Base-by-base conservation (phyloP, 768 basidiomycete species). In the Lyophyllum semitale region DNA sequence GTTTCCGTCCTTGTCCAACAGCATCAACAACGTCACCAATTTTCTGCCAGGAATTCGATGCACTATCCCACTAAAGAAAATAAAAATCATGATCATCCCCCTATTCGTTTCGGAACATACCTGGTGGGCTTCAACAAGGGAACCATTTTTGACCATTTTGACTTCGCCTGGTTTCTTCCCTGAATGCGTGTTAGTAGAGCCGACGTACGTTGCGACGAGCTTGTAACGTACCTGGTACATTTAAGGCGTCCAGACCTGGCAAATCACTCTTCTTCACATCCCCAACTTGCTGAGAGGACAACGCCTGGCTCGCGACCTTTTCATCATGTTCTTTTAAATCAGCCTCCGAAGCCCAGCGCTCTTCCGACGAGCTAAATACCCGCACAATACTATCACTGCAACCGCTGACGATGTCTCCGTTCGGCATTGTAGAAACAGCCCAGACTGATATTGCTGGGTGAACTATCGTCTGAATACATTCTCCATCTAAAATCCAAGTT, bases 381-480 rank as follows among this genome's bases (percentile, higher is more conserved):
- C 97, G 84, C 20, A 98, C 84, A 26, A 87, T 71, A 32, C 89
- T 87, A 67, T 99, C 97, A 58, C 95, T 96, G 48, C 87, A 82
- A 5, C 96, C 95, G 48, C 89, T 94, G 43, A 93, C 89, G 61
- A 99, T 91, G 68, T 98, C 96, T 30, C 91, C 87, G 58, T 94
- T 93, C 0, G 92, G 87, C 79, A 94, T 86, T 6, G 86, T 80
- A 1, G 91, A 87, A 15, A 96, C 92, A 2, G 91, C 76, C 97
- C 97, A 99, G 2, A 99, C 92, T n/a, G 96, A 98, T 53, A 96
- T 92, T 8, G 93, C 93, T 7, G 97, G 95, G 65, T 97, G 94
- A 9, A 91, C 83, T 56, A 99, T 85, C 9, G 89, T 90, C 70
- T 99, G 96, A 6, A 82, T 71, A 61, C 91, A 91, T 69, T 94